Base-by-base conservation (phyloP, 352 stramenopile species). In the Peronospora farinosa region DNA sequence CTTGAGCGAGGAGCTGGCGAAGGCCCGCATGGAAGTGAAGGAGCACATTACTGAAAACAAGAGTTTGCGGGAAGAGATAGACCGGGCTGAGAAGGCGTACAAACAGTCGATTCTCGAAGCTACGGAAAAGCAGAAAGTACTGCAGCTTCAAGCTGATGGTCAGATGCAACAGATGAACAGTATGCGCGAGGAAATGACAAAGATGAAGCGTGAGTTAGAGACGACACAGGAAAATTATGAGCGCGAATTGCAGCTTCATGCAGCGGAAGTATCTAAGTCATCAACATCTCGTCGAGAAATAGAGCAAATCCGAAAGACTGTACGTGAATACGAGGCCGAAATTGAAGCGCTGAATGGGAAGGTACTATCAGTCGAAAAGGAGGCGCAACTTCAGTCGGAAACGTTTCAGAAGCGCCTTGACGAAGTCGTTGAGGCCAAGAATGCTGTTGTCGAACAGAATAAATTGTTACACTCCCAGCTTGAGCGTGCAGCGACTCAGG, bases 241-340 rank as follows among this genome's bases (percentile, higher is more conserved):
- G 48, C 78, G 83, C 8, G 84, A 95, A 48, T 51, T 95, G 17
- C 78, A 92, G 50, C 56, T 90, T 33, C 84, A 92, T 36, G 74
- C 83, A 0, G 59, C 66, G 2, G 73, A 89, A 51, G 75, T 87
- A 6, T 57, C 70, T 11, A 82, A 78, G 50, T 64, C 74, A 11
- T 69, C 75, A 2, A 56, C 69, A 8, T 66, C 65, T 37, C 69
- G 76, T 15, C 74, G 77, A 33, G 58, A 75, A 32, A 60, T 88
- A 40, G 73, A 88, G 41, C 65, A 77, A 16, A 52, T 75, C 21
- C 63, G 68, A 39, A 70, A 67, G 30, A 51, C 58, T 45, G 58
- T 68, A 11, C 65, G 65, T 10, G 65, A 72, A 39, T 50, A 74
- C 1, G 53, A 79, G 15, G 49, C 52, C 2, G 54, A 72, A 19